Percentiles rank a stretch among this genome's conserved stretches.
phyloP scores from a whole-genome alignment of 2,329 filamentous ascomycete species.

The Curvularia sp. region DNA sequence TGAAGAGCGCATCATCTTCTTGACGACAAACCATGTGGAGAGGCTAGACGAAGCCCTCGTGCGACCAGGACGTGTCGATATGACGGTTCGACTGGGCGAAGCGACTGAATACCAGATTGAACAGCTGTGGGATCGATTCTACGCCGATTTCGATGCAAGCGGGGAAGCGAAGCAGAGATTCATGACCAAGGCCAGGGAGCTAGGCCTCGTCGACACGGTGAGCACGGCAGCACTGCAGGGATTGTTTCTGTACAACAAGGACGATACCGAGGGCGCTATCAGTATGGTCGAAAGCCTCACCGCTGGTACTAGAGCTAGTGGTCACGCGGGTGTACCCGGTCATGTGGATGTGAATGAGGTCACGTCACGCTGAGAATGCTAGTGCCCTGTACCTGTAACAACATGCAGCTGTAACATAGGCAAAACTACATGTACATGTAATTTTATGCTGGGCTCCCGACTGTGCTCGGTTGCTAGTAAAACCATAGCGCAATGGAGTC shows the following conservation, averaged over 20 bases:
- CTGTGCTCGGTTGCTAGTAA: too few species aligned
- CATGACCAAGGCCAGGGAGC: conserved; percentile 70
- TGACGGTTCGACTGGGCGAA: conserved; percentile 89
- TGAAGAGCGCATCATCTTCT: conserved; percentile 90
- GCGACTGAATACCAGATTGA: conserved; percentile 84
- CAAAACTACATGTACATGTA: background rate
- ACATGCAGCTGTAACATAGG: background rate
- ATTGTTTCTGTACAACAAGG: conserved; percentile 94
- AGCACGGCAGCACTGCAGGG: conserved; percentile 95
- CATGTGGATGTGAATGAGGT: conserved; percentile 40
- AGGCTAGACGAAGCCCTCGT: conserved; percentile 88
- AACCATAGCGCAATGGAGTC: too few species aligned
- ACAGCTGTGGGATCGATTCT: conserved; percentile 94
- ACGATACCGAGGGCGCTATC: conserved; percentile 85
- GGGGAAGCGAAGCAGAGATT: conserved; percentile 72
- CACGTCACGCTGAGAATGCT: conserved; percentile 7
- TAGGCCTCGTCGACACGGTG: conserved; percentile 74
- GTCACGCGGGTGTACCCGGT: conserved; percentile 41
- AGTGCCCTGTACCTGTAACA: background rate
- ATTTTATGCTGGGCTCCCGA: too few species aligned
- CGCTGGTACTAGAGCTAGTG: conserved; percentile 35
- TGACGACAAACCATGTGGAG: conserved; percentile 94
- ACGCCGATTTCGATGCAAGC: conserved; percentile 77
- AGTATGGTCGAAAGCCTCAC: conserved; percentile 72
- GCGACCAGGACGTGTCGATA: conserved; percentile 88